Conservation (phyloP, 495 filamentous ascomycete genomes). For the Penicillium arizonense region DNA sequence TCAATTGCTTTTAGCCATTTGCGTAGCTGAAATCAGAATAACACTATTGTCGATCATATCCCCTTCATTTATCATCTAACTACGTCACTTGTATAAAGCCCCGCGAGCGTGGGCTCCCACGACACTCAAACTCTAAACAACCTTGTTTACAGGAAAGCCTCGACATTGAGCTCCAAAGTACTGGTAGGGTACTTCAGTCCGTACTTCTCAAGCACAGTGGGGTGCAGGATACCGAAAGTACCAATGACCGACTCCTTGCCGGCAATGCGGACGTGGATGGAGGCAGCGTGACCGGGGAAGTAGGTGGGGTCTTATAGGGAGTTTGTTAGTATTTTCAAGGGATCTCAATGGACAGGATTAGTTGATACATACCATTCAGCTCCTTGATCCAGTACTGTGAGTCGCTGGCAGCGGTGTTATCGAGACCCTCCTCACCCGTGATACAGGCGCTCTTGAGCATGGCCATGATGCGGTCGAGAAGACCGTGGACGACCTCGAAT, state of each 20-base stretch:
- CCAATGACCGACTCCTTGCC: conserved; percentile 75
- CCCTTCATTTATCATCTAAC: conserved; percentile 27
- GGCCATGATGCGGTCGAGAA: conserved; percentile 85
- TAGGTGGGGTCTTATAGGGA: conserved; percentile 70
- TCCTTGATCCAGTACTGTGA: conserved; percentile 90
- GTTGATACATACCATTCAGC: conserved; percentile 62
- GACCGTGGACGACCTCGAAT: conserved; percentile 93
- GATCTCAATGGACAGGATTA: not conserved
- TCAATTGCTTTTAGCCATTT: conserved; percentile 17
- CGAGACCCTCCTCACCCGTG: conserved; percentile 67
- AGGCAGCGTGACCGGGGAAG: conserved; percentile 85
- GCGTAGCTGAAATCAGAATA: conserved; percentile 19
- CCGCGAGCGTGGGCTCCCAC: too few species aligned
- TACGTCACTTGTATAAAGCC: conserved; percentile 11
- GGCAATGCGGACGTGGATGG: conserved; percentile 68
- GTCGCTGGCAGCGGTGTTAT: conserved; percentile 52
- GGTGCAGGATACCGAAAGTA: conserved; percentile 90
- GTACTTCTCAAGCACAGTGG: conserved; percentile 88
- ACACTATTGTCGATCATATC: conserved; percentile 7
- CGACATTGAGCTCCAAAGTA: conserved; percentile 92
- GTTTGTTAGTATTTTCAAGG: not conserved
- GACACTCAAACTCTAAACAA: not conserved
- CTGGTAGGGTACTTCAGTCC: conserved; percentile 93
- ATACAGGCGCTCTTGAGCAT: conserved; percentile 88
- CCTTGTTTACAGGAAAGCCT: conserved; percentile 74